Percentiles rank a stretch among this genome's conserved stretches.
Evolutionary conservation across 2,329 filamentous ascomycete genomes (phyloP).

Genomic region (Teratosphaeria nubilosa): DNA sequence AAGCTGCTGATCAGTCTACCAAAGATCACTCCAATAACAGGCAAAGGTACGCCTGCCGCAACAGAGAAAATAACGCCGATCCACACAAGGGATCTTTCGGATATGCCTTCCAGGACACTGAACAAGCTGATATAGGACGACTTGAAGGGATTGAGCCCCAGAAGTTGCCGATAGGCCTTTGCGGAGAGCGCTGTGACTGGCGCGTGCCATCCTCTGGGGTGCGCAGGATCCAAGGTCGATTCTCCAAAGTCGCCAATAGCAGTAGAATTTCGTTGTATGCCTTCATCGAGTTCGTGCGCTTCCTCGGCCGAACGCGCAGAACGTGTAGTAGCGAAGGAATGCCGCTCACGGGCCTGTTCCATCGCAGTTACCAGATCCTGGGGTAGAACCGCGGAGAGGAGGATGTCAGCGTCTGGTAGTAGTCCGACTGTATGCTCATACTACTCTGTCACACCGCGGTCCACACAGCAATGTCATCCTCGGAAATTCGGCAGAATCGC

Average conservation of each 20-base stretch:
- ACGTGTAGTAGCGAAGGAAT: neutral
- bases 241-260: slow-evolving; percentile 4
- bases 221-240: slow-evolving; percentile 11
- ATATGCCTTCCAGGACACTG: slow-evolving; percentile 32
- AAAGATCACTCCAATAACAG: slow-evolving; percentile 35
- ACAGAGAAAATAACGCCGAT: slow-evolving; percentile 27
- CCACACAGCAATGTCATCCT: neutral
- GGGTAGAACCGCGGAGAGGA: neutral
- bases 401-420: neutral
- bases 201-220: slow-evolving; percentile 9
- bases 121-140: slow-evolving; percentile 42
- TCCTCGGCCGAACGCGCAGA: neutral
- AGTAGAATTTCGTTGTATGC: neutral
- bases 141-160: slow-evolving; percentile 35
- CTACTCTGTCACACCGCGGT: neutral
- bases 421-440: neutral
- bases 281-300: neutral
- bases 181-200: slow-evolving; percentile 2
- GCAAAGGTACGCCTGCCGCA: slow-evolving; percentile 32
- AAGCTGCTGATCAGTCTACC: slow-evolving; percentile 42
- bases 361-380: neutral
- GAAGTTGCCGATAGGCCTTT: slow-evolving; percentile 24
- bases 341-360: neutral
- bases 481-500: neutral
- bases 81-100: slow-evolving; percentile 28